Conservation (phyloP, 2,329 filamentous ascomycete species). For the Exophiala sideris region DNA sequence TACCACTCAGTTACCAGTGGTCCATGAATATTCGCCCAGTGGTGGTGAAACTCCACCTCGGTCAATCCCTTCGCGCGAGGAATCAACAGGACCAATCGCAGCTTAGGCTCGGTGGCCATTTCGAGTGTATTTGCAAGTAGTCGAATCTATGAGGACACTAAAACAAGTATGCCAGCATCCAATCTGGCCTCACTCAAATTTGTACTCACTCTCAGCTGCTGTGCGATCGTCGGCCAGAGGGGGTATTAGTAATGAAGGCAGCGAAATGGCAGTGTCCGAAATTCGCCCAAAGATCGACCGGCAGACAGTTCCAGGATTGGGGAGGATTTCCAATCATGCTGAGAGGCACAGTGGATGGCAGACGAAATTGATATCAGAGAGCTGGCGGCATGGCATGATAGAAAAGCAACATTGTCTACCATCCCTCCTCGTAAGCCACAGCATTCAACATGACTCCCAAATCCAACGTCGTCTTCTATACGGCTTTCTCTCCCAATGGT, state of each 20-base stretch:
- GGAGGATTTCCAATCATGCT: not conserved
- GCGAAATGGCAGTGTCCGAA: not conserved
- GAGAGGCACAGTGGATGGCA: not conserved
- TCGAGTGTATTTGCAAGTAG: not conserved
- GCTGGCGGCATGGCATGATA: too few relatives aligned
- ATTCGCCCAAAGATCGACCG: not conserved
- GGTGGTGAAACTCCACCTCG: slow-evolving; percentile 11
- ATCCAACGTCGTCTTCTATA: slow-evolving; percentile 33
- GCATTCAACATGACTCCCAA: slow-evolving; percentile 25
- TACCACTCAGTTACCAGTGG: slow-evolving; percentile 8
- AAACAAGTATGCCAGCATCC: too few relatives aligned
- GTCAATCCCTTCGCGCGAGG: slow-evolving; percentile 14
- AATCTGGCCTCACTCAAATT: too few relatives aligned
- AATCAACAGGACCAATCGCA: slow-evolving; percentile 7
- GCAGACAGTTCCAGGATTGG: not conserved
- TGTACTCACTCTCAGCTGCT: not conserved
- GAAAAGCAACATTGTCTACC: too few relatives aligned
- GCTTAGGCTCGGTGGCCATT: not conserved
- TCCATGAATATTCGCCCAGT: slow-evolving; percentile 13
- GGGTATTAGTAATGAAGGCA: not conserved
- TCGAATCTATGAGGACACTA: too few relatives aligned
- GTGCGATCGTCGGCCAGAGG: not conserved
- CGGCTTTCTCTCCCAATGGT: slow-evolving; percentile 34
- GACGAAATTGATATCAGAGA: too few relatives aligned
- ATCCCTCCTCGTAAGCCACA: too few relatives aligned